Evolutionary conservation across 352 stramenopile species (phyloP).

Genomic region (Pythium scleroteichum): DNA sequence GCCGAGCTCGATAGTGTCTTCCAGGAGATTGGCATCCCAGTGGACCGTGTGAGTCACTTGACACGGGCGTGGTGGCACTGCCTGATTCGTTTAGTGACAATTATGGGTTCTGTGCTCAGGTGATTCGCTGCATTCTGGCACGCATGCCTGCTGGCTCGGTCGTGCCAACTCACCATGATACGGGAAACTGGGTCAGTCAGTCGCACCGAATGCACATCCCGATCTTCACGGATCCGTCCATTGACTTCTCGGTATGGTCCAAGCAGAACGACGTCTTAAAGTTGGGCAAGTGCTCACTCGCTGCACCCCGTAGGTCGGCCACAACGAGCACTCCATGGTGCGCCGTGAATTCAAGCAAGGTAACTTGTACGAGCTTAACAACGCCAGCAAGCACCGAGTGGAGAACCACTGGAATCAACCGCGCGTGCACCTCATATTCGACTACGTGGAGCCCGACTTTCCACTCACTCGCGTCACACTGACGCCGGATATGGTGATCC

Average conservation of each 20-base stretch:
- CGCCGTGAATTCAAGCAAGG: slow-evolving; percentile 93
- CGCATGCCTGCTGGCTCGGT: slow-evolving; percentile 93
- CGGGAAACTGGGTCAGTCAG: slow-evolving; percentile 94
- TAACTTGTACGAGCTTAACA: slow-evolving; percentile 99
- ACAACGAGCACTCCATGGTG: slow-evolving; percentile 81
- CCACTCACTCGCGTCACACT: slow-evolving; percentile 73
- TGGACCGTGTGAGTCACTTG: slow-evolving; percentile 39
- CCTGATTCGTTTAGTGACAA: neutral
- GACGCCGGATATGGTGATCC: slow-evolving; percentile 88
- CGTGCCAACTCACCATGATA: slow-evolving; percentile 98
- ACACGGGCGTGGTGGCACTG: neutral
- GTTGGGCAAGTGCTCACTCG: neutral
- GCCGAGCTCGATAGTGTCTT: slow-evolving; percentile 87
- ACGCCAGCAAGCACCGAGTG: slow-evolving; percentile 95
- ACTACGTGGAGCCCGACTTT: slow-evolving; percentile 93
- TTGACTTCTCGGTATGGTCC: slow-evolving; percentile 64
- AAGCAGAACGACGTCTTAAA: neutral
- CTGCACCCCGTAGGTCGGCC: slow-evolving; percentile 61
- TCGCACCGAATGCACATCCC: slow-evolving; percentile 97
- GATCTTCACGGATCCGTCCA: slow-evolving; percentile 85
- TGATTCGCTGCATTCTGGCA: slow-evolving; percentile 96
- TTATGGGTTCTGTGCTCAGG: slow-evolving; percentile 19
- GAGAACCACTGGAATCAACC: slow-evolving; percentile 91
- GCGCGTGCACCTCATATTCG: slow-evolving; percentile 98
- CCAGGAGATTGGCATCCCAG: slow-evolving; percentile 83